phyloP scores from a whole-genome alignment of 805 yeast species.

The Monosporozyma servazzii region DNA sequence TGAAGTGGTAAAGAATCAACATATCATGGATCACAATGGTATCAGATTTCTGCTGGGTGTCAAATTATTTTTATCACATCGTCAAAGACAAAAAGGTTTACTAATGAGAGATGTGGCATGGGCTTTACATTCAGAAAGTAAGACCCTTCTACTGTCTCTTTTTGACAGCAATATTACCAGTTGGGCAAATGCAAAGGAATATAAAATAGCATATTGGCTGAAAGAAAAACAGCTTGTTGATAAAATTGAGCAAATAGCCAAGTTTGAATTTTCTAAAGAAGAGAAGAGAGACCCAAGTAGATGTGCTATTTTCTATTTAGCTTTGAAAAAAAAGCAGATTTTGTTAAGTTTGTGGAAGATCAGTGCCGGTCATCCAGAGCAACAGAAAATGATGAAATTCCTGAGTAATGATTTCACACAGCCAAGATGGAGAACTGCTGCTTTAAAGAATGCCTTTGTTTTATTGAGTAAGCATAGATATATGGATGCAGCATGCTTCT shows the following conservation, averaged over 20 bases:
- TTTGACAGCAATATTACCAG: conserved; percentile 34
- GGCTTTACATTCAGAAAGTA: conserved; percentile 79
- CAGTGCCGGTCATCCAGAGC: conserved; percentile 66
- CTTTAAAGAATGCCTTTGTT: conserved; percentile 86
- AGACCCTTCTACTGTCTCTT: conserved; percentile 50
- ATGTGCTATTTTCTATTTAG: conserved; percentile 68
- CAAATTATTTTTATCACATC: conserved; percentile 52
- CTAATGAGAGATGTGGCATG: conserved; percentile 77
- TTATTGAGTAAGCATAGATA: conserved; percentile 80
- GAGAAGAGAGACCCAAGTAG: conserved; percentile 61
- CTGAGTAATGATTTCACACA: conserved; percentile 66
- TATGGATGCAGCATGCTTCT: conserved; percentile 82
- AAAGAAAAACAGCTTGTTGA: conserved; percentile 37
- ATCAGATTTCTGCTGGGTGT: conserved; percentile 61
- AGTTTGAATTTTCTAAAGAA: conserved; percentile 51
- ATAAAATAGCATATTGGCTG: conserved; percentile 69
- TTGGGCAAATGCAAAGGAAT: conserved; percentile 53
- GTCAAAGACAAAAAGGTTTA: conserved; percentile 41
- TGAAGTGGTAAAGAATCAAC: conserved; percentile 38
- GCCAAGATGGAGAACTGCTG: conserved; percentile 79
- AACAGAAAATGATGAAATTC: conserved; percentile 70
- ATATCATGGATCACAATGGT: conserved; percentile 44
- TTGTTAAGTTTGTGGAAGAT: conserved; percentile 79
- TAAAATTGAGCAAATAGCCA: conserved; percentile 60
- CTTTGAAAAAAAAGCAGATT: conserved; percentile 67